Evolutionary conservation across 441 rosid species (phyloP).

Genomic region (Bocquillonia castaneifolia): DNA sequence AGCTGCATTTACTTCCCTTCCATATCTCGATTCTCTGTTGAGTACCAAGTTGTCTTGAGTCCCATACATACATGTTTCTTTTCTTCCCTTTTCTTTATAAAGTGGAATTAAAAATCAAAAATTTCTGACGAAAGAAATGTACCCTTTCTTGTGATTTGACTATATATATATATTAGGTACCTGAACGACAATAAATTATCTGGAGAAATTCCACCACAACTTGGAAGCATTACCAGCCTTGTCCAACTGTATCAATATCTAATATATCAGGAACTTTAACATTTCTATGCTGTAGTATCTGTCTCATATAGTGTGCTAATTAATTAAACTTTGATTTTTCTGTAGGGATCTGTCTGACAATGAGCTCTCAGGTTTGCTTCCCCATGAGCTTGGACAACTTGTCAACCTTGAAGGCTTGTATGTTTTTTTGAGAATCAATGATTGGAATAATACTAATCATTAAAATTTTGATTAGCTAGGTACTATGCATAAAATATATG

Average conservation of each 20-base stretch:
- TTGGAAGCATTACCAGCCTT: constrained; percentile 2
- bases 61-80: too few species aligned
- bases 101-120: too few species aligned
- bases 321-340: not conserved
- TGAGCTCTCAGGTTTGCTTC: not conserved
- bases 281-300: not conserved
- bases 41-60: not conserved
- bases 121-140: too few species aligned
- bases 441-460: too few species aligned
- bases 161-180: not conserved
- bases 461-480: too few species aligned
- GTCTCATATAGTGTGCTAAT: too few species aligned
- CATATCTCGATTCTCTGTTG: not conserved
- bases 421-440: too few species aligned
- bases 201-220: constrained; percentile 13
- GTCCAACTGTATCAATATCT: not conserved
- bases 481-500: too few species aligned
- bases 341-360: constrained; percentile 10
- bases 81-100: too few species aligned
- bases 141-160: too few species aligned
- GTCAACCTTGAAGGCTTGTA: not conserved
- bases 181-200: not conserved
- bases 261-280: too few species aligned
- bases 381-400: constrained; percentile 1
- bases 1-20: not conserved